A percentile compares a stretch with the other conserved stretches of the same genome.
Conservation (phyloP, 371 early-diverging fungal genomes). For the Circinella umbellata region DNA sequence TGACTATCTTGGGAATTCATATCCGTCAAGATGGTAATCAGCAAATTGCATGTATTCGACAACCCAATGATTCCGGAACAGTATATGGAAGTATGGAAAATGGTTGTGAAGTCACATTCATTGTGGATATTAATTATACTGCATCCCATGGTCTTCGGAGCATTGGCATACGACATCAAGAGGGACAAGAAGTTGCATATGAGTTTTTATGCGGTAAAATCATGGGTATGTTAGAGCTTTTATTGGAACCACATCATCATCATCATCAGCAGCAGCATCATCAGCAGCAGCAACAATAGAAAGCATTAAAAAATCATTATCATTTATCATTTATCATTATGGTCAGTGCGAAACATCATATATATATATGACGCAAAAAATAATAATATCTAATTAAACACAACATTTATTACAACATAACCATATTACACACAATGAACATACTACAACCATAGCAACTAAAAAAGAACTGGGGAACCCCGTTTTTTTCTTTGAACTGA, state of each 20-base stretch:
- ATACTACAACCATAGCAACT: background rate
- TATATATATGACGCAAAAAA: conserved; percentile 1
- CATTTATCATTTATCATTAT: background rate
- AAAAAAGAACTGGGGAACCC: background rate
- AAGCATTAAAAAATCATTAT: too few species aligned
- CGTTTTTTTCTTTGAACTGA: background rate
- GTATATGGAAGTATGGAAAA: conserved; percentile 10
- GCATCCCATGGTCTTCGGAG: conserved; percentile 13
- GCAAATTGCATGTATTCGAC: background rate
- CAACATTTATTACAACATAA: background rate
- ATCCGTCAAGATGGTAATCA: background rate
- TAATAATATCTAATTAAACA: too few species aligned
- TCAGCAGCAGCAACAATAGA: background rate
- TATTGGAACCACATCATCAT: background rate
- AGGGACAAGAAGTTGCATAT: conserved; percentile 15
- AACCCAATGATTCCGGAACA: conserved; percentile 1
- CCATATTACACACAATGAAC: background rate
- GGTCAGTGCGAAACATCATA: background rate
- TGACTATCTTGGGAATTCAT: conserved; percentile 13
- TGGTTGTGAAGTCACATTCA: conserved; percentile 7
- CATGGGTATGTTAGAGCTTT: conserved; percentile 15
- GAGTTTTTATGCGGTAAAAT: conserved; percentile 17
- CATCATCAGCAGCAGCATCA: background rate
- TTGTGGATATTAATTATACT: background rate
- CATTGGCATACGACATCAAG: conserved; percentile 13